Percentiles rank a stretch among this genome's conserved stretches.
phyloP scores from a whole-genome alignment of 108 stramenopile species.

The Nitzschia sp. region DNA sequence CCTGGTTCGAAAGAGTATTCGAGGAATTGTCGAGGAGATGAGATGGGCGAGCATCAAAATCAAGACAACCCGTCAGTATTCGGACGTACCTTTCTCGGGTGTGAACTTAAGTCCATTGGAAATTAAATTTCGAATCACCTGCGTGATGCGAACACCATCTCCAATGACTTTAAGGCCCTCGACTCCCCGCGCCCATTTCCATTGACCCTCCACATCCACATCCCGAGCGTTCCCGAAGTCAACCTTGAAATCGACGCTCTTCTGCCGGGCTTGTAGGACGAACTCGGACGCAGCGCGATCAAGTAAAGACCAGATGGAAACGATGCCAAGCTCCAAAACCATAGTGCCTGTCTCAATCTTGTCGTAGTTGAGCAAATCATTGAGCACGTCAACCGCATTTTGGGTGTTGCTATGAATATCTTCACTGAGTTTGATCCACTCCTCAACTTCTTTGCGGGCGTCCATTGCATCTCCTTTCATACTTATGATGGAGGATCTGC shows the following conservation, averaged over 20 bases:
- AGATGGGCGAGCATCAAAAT: too few species aligned
- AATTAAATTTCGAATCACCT: conserved; percentile 43
- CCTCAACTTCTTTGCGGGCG: neutral
- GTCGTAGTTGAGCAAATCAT: conserved; percentile 49
- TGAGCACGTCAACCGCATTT: conserved; percentile 29
- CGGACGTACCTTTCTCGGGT: neutral
- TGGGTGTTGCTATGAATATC: conserved; percentile 9
- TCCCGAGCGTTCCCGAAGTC: neutral
- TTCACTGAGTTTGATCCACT: neutral
- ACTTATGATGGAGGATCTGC: neutral
- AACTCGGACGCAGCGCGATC: conserved; percentile 27
- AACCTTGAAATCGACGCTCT: neutral
- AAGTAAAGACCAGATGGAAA: conserved; percentile 25
- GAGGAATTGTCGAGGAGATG: too few species aligned
- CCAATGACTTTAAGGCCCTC: conserved; percentile 15
- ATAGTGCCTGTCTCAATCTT: conserved; percentile 41
- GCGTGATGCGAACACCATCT: conserved; percentile 29
- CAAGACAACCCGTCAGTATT: too few species aligned
- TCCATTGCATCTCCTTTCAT: neutral
- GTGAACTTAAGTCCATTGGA: conserved; percentile 51
- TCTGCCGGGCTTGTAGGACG: conserved; percentile 6
- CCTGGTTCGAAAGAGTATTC: too few species aligned
- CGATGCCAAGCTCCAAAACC: conserved; percentile 13
- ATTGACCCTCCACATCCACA: too few species aligned
- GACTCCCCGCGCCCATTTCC: neutral